phyloP scores from a whole-genome alignment of 441 rosid species.

The Mallotus japonicus region DNA sequence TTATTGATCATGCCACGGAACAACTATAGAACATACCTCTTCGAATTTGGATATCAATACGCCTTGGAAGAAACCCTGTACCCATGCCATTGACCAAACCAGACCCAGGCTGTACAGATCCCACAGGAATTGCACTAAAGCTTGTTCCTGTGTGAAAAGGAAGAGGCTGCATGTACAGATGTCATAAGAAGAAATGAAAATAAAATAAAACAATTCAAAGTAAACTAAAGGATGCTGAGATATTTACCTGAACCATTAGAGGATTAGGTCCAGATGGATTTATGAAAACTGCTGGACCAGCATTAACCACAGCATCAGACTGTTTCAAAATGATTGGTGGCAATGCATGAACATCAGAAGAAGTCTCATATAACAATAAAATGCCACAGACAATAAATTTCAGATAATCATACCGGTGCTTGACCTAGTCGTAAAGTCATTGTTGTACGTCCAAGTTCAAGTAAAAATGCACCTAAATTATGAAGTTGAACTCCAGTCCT shows the following conservation, averaged over 20 bases:
- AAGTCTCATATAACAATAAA: neutral
- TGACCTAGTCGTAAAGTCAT: slow-evolving; percentile 75
- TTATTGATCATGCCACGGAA: neutral
- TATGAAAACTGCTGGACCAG: slow-evolving; percentile 77
- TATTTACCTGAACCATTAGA: slow-evolving; percentile 71
- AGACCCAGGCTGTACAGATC: slow-evolving; percentile 49
- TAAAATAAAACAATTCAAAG: neutral
- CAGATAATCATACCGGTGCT: slow-evolving; percentile 48
- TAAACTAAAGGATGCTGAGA: slow-evolving; percentile 10
- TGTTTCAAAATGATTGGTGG: slow-evolving; percentile 32
- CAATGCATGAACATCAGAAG: slow-evolving; percentile 9
- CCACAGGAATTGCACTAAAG: slow-evolving; percentile 50
- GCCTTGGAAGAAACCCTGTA: slow-evolving; percentile 57
- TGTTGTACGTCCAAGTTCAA: slow-evolving; percentile 76
- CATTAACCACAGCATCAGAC: slow-evolving; percentile 76
- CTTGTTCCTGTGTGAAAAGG: slow-evolving; percentile 59
- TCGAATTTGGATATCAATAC: slow-evolving; percentile 75
- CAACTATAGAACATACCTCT: slow-evolving; percentile 42
- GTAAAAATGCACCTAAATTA: slow-evolving; percentile 67
- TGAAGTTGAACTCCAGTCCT: slow-evolving; percentile 51
- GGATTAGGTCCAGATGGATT: slow-evolving; percentile 73
- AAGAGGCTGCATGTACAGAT: slow-evolving; percentile 49
- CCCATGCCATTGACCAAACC: slow-evolving; percentile 50
- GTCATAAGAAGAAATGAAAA: slow-evolving; percentile 24
- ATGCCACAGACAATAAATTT: slow-evolving; percentile 14